Evolutionary conservation across 495 filamentous ascomycete species (phyloP).

Genomic region (Rusavskia elegans): DNA sequence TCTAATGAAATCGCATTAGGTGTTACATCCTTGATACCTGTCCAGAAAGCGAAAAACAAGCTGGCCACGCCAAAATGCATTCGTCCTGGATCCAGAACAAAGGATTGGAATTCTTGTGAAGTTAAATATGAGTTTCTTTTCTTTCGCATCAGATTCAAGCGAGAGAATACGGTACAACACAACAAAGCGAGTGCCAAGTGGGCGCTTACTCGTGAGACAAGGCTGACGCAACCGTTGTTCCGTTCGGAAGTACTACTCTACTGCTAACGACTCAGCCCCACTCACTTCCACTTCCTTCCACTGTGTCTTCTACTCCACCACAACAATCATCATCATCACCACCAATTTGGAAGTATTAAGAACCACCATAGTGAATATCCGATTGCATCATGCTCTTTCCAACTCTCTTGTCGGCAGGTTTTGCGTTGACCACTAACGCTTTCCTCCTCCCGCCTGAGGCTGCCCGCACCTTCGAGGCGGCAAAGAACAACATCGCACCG

Average conservation of each 20-base stretch:
- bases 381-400: conserved; percentile 25
- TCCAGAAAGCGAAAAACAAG: no score
- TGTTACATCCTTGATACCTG: no score
- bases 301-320: not conserved
- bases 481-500: conserved; percentile 18
- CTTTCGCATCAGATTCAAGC: no score
- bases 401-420: conserved; percentile 25
- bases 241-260: no score
- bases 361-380: not conserved
- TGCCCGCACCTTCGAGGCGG: conserved; percentile 12
- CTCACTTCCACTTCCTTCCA: not conserved
- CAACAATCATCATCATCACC: not conserved
- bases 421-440: conserved; percentile 29
- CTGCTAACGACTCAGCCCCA: not conserved
- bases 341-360: no score
- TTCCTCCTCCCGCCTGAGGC: conserved; percentile 31
- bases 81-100: not conserved
- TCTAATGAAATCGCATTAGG: no score
- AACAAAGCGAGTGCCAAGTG: no score
- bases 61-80: not conserved
- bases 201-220: not conserved
- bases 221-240: not conserved
- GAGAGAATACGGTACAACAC: no score
- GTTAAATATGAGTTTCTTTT: not conserved
- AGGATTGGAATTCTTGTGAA: not conserved